phyloP scores from a whole-genome alignment of 2,329 filamentous ascomycete genomes.

The Alternaria metachromatica region DNA sequence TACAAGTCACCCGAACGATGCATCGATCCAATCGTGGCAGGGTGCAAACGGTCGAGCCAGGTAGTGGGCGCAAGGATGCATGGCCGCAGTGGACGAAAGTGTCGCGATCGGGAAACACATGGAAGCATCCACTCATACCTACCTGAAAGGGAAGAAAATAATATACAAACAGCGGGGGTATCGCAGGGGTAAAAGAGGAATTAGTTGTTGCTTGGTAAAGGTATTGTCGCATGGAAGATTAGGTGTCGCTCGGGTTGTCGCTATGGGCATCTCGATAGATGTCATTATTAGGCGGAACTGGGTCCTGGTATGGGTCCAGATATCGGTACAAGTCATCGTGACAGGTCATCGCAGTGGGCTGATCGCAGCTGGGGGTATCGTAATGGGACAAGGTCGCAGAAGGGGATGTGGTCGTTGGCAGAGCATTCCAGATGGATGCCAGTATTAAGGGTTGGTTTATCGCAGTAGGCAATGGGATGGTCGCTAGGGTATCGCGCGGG shows the following conservation, averaged over 20 bases:
- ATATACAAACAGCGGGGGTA: conserved; percentile 8
- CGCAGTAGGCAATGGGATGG: conserved; percentile 21
- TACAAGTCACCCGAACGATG: conserved; percentile 7
- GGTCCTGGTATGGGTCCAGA: conserved; percentile 7
- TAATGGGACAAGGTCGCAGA: conserved; percentile 9
- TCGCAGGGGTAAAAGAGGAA: conserved; percentile 13
- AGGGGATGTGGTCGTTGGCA: conserved; percentile 11
- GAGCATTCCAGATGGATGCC: conserved; percentile 26
- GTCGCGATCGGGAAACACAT: conserved; percentile 23
- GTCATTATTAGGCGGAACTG: not conserved
- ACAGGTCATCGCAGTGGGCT: conserved; percentile 17
- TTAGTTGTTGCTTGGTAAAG: not conserved
- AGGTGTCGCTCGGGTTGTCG: conserved; percentile 21
- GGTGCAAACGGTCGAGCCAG: conserved; percentile 16
- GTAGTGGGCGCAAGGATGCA: conserved; percentile 21
- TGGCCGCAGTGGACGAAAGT: conserved; percentile 9
- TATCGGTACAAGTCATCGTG: conserved; percentile 11
- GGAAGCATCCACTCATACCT: conserved; percentile 30
- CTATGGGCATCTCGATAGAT: conserved; percentile 29
- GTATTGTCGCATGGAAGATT: conserved; percentile 11
- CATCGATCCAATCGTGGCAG: conserved; percentile 1
- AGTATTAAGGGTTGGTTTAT: conserved; percentile 13
- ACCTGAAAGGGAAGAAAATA: conserved; percentile 5
- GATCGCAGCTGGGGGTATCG: conserved; percentile 11
- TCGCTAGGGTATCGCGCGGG: conserved; percentile 18